Evolutionary conservation across 2,329 filamentous ascomycete genomes (phyloP).

Genomic region (Monosporascus sp.): DNA sequence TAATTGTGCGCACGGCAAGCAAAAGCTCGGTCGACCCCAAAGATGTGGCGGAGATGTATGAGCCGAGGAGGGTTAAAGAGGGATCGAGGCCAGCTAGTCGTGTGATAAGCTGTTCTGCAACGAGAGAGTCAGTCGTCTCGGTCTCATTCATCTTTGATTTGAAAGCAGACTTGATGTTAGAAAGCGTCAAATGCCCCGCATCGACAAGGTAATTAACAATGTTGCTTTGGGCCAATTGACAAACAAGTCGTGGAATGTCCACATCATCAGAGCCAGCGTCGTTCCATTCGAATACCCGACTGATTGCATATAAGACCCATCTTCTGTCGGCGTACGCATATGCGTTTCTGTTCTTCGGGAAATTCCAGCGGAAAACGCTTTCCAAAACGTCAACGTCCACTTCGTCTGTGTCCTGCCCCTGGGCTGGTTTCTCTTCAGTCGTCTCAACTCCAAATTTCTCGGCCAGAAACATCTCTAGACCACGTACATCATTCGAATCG

Average conservation of each 20-base stretch:
- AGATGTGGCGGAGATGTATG: conserved; percentile 60
- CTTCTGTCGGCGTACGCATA: conserved; percentile 57
- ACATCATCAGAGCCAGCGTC: conserved; percentile 38
- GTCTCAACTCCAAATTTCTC: conserved; percentile 43
- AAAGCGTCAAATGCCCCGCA: conserved; percentile 54
- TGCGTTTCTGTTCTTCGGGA: conserved; percentile 35
- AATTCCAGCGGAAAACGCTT: conserved; percentile 45
- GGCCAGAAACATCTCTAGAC: conserved; percentile 47
- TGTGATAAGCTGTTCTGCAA: conserved; percentile 56
- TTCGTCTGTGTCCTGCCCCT: conserved; percentile 15
- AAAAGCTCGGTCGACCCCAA: conserved; percentile 63
- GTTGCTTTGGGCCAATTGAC: conserved; percentile 46
- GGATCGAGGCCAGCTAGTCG: conserved; percentile 62
- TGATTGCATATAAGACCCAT: conserved; percentile 60
- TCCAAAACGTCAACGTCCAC: conserved; percentile 9
- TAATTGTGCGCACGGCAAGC: conserved; percentile 58
- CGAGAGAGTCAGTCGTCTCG: conserved; percentile 40
- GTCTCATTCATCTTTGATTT: conserved; percentile 39
- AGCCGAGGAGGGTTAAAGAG: conserved; percentile 60
- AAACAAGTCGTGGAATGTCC: conserved; percentile 33
- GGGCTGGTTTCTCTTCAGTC: conserved; percentile 11
- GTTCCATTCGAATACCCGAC: conserved; percentile 55
- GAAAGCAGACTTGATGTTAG: conserved; percentile 55
- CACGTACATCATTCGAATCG: conserved; percentile 36
- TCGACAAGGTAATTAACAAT: conserved; percentile 54